phyloP scores from a whole-genome alignment of 2,329 filamentous ascomycete species.

The Nemania sp. region DNA sequence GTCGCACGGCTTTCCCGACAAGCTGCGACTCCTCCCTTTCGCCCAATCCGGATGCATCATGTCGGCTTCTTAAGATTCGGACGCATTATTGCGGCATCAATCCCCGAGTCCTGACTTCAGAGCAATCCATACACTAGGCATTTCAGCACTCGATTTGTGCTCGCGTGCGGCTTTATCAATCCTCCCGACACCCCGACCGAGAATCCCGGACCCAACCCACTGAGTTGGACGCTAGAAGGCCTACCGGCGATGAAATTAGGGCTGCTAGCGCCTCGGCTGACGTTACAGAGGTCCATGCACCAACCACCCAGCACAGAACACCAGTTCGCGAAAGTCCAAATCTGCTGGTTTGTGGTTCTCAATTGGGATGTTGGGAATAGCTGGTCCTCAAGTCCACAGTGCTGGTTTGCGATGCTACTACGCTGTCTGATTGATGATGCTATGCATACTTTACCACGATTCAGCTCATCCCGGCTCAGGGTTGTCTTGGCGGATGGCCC shows the following conservation, averaged over 20 bases:
- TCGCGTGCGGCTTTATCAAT: background rate
- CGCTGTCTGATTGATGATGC: background rate
- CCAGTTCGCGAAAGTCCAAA: background rate
- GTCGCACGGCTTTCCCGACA: background rate
- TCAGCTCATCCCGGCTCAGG: background rate
- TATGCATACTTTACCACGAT: background rate
- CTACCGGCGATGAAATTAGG: background rate
- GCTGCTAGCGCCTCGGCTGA: background rate
- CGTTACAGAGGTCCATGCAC: background rate
- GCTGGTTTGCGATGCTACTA: background rate
- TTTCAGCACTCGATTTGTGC: background rate
- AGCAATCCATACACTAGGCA: background rate
- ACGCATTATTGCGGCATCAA: background rate
- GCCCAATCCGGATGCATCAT: background rate
- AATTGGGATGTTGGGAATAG: background rate
- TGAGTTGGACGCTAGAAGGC: no score
- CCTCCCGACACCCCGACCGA: background rate
- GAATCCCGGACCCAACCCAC: background rate
- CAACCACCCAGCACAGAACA: no score
- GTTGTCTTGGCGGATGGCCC: background rate
- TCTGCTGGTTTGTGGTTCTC: background rate
- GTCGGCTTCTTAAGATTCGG: background rate
- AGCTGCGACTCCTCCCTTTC: background rate
- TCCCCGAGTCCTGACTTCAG: no score
- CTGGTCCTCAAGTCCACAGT: background rate